Evolutionary conservation across 2,329 filamentous ascomycete species (phyloP).

Genomic region (Fusarium sp.): DNA sequence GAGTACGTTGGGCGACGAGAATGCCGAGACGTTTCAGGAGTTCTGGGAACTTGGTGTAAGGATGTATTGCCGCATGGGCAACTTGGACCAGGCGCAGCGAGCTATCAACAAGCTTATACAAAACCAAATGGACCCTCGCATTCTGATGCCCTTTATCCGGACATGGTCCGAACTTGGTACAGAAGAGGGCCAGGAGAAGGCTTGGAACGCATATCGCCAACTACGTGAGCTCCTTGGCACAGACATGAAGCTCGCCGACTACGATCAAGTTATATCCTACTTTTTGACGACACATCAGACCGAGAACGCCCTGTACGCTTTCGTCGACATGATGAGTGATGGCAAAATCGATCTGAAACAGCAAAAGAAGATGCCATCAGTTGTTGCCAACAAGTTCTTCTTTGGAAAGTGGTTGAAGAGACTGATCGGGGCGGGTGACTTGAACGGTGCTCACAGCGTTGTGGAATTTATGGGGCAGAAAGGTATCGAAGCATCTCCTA

Average conservation of each 20-base stretch:
- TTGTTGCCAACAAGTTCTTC: conserved; percentile 77
- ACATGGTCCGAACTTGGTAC: conserved; percentile 66
- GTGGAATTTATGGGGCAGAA: conserved; percentile 78
- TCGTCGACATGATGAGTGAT: conserved; percentile 88
- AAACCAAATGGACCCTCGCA: conserved; percentile 60
- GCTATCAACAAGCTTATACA: conserved; percentile 64
- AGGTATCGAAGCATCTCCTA: conserved; percentile 72
- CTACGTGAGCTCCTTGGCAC: conserved; percentile 68
- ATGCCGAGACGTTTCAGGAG: conserved; percentile 56
- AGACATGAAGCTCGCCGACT: conserved; percentile 75
- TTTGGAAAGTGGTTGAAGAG: conserved; percentile 90
- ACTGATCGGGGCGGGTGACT: conserved; percentile 75
- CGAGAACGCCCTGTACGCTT: conserved; percentile 76
- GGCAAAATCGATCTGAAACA: conserved; percentile 60
- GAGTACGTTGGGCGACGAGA: conserved; percentile 58
- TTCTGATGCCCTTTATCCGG: conserved; percentile 74
- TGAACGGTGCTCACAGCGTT: conserved; percentile 76
- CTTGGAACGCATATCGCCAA: conserved; percentile 73
- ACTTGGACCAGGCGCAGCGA: conserved; percentile 66
- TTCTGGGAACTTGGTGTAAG: conserved; percentile 73
- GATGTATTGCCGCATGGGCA: conserved; percentile 67
- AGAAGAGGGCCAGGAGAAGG: conserved; percentile 59
- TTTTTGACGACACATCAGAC: conserved; percentile 73
- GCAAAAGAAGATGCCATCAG: conserved; percentile 56
- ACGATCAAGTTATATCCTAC: conserved; percentile 75